Conservation (phyloP, 2,329 filamentous ascomycete genomes). For the Penicillium sp. region DNA sequence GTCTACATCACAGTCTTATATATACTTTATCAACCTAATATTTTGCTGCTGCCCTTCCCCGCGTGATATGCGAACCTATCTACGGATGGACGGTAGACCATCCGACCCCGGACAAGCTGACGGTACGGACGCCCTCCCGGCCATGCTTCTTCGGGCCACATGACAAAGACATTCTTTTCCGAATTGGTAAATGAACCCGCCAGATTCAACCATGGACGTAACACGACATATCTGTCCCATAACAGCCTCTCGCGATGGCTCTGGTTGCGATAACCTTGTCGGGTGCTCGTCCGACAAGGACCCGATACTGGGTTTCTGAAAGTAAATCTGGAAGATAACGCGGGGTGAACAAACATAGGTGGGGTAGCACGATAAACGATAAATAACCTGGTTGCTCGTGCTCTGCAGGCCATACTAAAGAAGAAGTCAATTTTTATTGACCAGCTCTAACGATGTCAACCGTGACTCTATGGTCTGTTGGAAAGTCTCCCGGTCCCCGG, state of each 20-base stretch:
- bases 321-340: constrained; percentile 1
- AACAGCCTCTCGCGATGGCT: not conserved
- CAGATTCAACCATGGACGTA: not conserved
- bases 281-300: constrained; percentile 7
- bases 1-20: not conserved
- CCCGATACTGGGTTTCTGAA: constrained; percentile 6
- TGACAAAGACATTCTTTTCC: constrained; percentile 3
- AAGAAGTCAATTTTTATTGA: not conserved
- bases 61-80: not conserved
- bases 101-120: not conserved
- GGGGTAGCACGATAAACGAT: constrained; percentile 8
- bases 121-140: constrained; percentile 13
- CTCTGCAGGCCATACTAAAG: not conserved
- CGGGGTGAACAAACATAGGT: constrained; percentile 5
- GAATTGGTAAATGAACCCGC: constrained; percentile 1
- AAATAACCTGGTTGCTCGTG: constrained; percentile 9
- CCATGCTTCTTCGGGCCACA: not conserved
- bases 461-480: constrained; percentile 13
- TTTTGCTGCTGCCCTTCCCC: not conserved
- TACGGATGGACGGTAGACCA: not conserved
- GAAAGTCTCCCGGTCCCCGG: constrained; percentile 8
- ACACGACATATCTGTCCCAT: not conserved
- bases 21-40: not conserved
- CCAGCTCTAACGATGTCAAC: not conserved
- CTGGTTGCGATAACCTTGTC: constrained; percentile 3